Evolutionary conservation across 306 rosid species (phyloP).

Genomic region (Arachis hypogaea): DNA sequence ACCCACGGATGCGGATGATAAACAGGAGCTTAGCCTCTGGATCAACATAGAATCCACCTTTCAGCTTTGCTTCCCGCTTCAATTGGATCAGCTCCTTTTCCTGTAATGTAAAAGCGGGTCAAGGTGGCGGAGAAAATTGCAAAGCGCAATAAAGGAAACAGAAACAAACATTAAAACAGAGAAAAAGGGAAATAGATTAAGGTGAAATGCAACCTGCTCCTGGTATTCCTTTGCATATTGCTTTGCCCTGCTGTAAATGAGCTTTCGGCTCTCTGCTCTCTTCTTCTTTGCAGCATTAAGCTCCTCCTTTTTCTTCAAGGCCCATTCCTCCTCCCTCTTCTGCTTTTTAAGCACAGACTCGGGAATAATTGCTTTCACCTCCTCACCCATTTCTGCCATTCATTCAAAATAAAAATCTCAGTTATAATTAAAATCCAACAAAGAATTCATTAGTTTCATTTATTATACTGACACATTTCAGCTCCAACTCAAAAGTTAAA

Average conservation of each 20-base stretch:
- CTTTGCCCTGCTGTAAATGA: conserved; percentile 72
- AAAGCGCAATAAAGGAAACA: background rate
- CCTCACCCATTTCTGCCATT: conserved; percentile 64
- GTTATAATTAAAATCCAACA: too few relatives aligned
- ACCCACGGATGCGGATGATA: conserved; percentile 87
- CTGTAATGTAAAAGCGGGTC: conserved; percentile 25
- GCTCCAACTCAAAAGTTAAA: too few relatives aligned
- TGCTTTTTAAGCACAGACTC: conserved; percentile 83
- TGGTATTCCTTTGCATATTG: conserved; percentile 64
- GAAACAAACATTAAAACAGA: too few relatives aligned
- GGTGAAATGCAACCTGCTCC: conserved; percentile 50
- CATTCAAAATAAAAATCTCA: background rate
- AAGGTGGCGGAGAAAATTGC: too few relatives aligned
- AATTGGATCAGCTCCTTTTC: conserved; percentile 66
- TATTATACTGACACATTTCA: too few relatives aligned
- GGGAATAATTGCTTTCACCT: conserved; percentile 60
- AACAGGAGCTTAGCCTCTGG: conserved; percentile 90
- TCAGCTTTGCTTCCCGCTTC: conserved; percentile 89
- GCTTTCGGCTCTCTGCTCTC: conserved; percentile 65
- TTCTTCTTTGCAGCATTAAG: conserved; percentile 64
- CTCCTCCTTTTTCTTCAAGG: conserved; percentile 59
- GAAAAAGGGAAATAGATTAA: background rate
- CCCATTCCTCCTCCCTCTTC: conserved; percentile 87
- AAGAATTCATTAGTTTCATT: too few relatives aligned
- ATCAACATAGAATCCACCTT: conserved; percentile 95